Evolutionary conservation across 169 alveolate species (phyloP).

Genomic region (Cryptosporidium felis): DNA sequence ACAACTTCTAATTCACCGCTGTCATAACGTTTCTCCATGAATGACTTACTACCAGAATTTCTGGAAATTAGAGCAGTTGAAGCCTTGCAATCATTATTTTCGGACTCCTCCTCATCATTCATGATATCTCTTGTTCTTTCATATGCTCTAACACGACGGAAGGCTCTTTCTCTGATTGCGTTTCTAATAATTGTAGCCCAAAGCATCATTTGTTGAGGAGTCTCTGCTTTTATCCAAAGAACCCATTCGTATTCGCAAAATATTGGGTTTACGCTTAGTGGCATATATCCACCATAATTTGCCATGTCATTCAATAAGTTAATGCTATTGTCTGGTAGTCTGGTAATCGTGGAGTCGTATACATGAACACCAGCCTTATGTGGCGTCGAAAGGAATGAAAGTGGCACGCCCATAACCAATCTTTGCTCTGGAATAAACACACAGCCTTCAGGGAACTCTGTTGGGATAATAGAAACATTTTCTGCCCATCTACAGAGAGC

Average conservation of each 20-base stretch:
- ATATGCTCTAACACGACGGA: slow-evolving; percentile 67
- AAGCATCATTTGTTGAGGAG: slow-evolving; percentile 67
- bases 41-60: background rate
- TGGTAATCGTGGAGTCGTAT: slow-evolving; percentile 49
- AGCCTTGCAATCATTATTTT: slow-evolving; percentile 60
- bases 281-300: slow-evolving; percentile 67
- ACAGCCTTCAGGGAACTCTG: slow-evolving; percentile 71
- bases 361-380: slow-evolving; percentile 71
- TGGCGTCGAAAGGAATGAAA: slow-evolving; percentile 67
- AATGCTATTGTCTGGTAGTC: slow-evolving; percentile 61
- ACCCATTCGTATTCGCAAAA: slow-evolving; percentile 70
- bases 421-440: slow-evolving; percentile 70
- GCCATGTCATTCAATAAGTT: slow-evolving; percentile 11
- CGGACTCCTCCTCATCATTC: slow-evolving; percentile 44
- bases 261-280: slow-evolving; percentile 49
- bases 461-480: slow-evolving; percentile 43
- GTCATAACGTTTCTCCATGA: slow-evolving; percentile 59
- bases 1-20: slow-evolving; percentile 69
- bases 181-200: slow-evolving; percentile 71
- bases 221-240: slow-evolving; percentile 63
- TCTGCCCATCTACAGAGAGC: slow-evolving; percentile 70
- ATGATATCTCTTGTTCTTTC: slow-evolving; percentile 63
- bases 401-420: slow-evolving; percentile 69
- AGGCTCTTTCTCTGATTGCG: slow-evolving; percentile 65
- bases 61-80: slow-evolving; percentile 18